Base-by-base conservation (phyloP, 108 stramenopile genomes). In the Thalassiosira profunda region DNA sequence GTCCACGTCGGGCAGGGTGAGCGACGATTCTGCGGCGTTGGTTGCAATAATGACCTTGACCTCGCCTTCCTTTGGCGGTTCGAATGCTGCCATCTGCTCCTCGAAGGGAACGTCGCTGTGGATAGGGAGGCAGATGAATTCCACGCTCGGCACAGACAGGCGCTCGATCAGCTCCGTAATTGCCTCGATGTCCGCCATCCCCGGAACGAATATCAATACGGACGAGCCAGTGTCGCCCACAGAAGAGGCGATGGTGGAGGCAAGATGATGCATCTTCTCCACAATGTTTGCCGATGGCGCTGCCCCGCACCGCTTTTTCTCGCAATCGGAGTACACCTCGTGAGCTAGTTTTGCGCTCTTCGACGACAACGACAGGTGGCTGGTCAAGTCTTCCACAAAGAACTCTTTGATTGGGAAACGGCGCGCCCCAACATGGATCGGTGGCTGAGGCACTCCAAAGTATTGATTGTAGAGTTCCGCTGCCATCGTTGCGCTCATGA, bases 121-220 rank as follows among this genome's bases (percentile, higher is more conserved):
- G 59, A 99, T 89, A 6, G 97, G 97, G 44, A 95, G 84, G 45
- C 88, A 84, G 8, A 70, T 75, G 57, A 84, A 86, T 0, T 38
- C 24, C 5, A 81, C 37, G 23, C 82, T 83, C 15, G 84, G 68
- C 0, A 69, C 54, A 10, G 76, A 67, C n/a, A 87, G 49, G 18
- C 68, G 63, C 26, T 93, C 93, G 20, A 92, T 66, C 25, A 71
- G 62, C 20, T 97, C 96, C n/a, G 87, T 86, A 21, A 96, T 82
- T 5, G 88, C 57, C 45, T 90, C 58, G 33, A 99, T 99, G 52
- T 99, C 99, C 38, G 63, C 71, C 91, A 98, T 95, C 18, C 99
- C 99, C 5, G 98, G 92, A 24, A 99, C 92, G 73, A 99, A 99
- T 31, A 99, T 96, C 9, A 99, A 79, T 20, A 99, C 87, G 9